A percentile compares a stretch with the other conserved stretches of the same genome.
Conservation (phyloP, 331 rosid genomes). For the Quercus lobata region DNA sequence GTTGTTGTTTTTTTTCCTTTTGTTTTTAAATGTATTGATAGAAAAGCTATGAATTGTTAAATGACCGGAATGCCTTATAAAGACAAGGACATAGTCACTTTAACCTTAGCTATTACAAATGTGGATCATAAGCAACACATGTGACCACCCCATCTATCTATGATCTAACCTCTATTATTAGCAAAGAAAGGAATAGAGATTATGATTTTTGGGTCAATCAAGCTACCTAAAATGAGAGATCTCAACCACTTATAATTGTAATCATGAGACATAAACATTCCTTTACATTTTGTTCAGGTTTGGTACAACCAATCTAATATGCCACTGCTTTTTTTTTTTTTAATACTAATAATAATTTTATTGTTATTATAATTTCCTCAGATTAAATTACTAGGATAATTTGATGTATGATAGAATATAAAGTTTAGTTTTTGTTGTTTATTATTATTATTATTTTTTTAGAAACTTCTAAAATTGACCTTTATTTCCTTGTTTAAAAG, state of each 20-base stretch:
- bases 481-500: too few species aligned
- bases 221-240: slow-evolving; percentile 19
- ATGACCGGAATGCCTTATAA: too few species aligned
- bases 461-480: too few species aligned
- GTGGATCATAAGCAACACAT: slow-evolving; percentile 9
- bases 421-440: too few species aligned
- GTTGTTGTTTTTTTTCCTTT: too few species aligned
- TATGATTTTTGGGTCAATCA: background rate
- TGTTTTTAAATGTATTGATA: too few species aligned
- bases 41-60: too few species aligned
- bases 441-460: too few species aligned
- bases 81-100: background rate
- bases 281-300: slow-evolving; percentile 31
- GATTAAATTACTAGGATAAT: too few species aligned
- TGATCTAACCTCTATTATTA: background rate
- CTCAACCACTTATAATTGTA: slow-evolving; percentile 19
- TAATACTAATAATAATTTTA: too few species aligned
- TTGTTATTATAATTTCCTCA: too few species aligned
- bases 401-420: too few species aligned
- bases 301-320: slow-evolving; percentile 29
- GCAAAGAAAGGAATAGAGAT: background rate
- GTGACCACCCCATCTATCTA: background rate
- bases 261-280: slow-evolving; percentile 16
- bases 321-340: background rate
- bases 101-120: background rate